phyloP scores from a whole-genome alignment of 805 yeast species.

The Diddensiella santjacobensis region DNA sequence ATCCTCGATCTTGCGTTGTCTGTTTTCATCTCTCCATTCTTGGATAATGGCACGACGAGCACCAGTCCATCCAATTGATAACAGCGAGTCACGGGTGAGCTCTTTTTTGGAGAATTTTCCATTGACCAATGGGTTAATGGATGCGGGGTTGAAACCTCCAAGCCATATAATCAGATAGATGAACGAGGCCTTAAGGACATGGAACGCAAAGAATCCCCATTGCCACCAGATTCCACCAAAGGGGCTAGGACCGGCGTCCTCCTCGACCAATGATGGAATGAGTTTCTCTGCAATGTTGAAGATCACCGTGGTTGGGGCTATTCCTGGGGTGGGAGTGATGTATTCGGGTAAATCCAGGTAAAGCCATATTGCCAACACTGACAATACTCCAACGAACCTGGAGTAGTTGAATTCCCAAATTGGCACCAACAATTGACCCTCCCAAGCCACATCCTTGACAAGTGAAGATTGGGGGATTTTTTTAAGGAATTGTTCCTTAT shows the following conservation, averaged over 20 bases:
- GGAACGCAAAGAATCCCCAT: conserved; percentile 66
- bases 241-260: conserved; percentile 34
- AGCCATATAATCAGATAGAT: conserved; percentile 56
- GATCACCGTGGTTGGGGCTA: conserved; percentile 65
- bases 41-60: conserved; percentile 66
- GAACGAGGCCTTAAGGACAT: conserved; percentile 55
- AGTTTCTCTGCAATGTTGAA: conserved; percentile 32
- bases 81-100: conserved; percentile 44
- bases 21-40: conserved; percentile 66
- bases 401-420: conserved; percentile 50
- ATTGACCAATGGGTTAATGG: conserved; percentile 40
- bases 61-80: conserved; percentile 90
- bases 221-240: conserved; percentile 45
- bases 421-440: conserved; percentile 85
- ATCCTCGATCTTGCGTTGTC: conserved; percentile 57
- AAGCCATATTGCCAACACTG: conserved; percentile 58
- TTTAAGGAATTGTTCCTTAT: conserved; percentile 42
- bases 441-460: conserved; percentile 67
- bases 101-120: conserved; percentile 20
- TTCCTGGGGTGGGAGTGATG: conserved; percentile 89
- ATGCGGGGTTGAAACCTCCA: conserved; percentile 77
- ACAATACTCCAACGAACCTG: conserved; percentile 28
- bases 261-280: conserved; percentile 42
- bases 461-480: conserved; percentile 45
- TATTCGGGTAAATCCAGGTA: conserved; percentile 91